Base-by-base conservation (phyloP, 345 rosid genomes). In the Erodium maritimum region DNA sequence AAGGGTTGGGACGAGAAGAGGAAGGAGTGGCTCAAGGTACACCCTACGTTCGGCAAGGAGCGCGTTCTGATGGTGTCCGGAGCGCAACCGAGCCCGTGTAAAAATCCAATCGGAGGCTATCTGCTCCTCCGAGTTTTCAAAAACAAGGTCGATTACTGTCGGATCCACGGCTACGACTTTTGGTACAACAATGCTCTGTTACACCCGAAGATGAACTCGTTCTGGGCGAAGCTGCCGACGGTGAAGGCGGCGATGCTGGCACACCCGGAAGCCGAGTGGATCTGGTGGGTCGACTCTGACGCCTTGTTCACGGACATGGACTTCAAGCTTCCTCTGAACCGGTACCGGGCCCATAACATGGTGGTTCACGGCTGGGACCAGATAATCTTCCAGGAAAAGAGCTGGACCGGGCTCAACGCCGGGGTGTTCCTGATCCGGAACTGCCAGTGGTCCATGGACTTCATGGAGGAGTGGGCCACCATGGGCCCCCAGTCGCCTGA, bases 271-370 rank as follows among this genome's bases (percentile, higher is more conserved):
- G 90, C 90, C 17, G 96, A 88, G 71, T 91, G 98, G 98, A 86
- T 91, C 87, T 91, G 98, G 98, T 91, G 98, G 98, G 93, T 88
- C 16, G 99, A 93, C 71, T 86, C 99, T 61, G 99, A 93, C 63
- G 99, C 98, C 17, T 33, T 77, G 55, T 73, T 91, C 81, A 83
- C 96, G 53, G 98, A 91, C 74, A 89, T 93, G 99, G 99, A 93
- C 66, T 93, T 73, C 54, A 72, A 75, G 55, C 82, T 86, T 22
- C 99, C 96, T 7, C 72, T 80, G 11, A 71, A 52, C 5, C 77
- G 94, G 29, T 93, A 93, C 63, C 71, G 65, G 60, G 51, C 65
- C 48, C 91, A 86, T 57, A 89, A 89, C 66, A 57, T 93, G 21
- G 95, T 93, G 21, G 96, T 93, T 51, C 95, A 89, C 62, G 99